phyloP scores from a whole-genome alignment of 352 stramenopile genomes.

The Globisporangium takayamanum region DNA sequence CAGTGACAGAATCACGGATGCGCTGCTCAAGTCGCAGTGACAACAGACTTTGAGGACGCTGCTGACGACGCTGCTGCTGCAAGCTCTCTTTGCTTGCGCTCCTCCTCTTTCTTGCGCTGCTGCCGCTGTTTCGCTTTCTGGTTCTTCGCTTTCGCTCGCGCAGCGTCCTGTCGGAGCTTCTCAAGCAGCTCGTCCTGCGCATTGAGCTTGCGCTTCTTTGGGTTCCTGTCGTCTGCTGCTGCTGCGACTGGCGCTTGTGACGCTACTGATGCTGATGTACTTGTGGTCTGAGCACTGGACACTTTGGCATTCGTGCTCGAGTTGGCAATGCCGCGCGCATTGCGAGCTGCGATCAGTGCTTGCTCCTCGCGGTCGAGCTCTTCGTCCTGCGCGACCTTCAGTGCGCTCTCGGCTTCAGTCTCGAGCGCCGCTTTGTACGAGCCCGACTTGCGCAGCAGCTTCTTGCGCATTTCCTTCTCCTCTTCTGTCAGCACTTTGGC shows the following conservation, averaged over 20 bases:
- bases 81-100: slow-evolving; percentile 19
- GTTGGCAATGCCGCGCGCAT: slow-evolving; percentile 13
- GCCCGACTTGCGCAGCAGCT: slow-evolving; percentile 50
- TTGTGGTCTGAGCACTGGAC: neutral
- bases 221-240: neutral
- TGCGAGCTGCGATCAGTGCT: slow-evolving; percentile 33
- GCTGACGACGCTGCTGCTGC: neutral
- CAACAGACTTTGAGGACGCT: too few species aligned
- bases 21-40: too few species aligned
- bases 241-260: neutral
- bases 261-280: neutral
- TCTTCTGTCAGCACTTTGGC: slow-evolving; percentile 37
- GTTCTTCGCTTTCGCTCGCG: slow-evolving; percentile 68
- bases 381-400: slow-evolving; percentile 21
- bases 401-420: slow-evolving; percentile 23
- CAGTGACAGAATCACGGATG: too few species aligned
- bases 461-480: slow-evolving; percentile 69
- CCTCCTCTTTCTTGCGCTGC: slow-evolving; percentile 70
- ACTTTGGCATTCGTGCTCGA: neutral
- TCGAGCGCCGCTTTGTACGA: slow-evolving; percentile 22
- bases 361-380: slow-evolving; percentile 52
- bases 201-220: slow-evolving; percentile 59
- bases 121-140: slow-evolving; percentile 65
- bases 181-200: slow-evolving; percentile 67
- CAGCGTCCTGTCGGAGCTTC: slow-evolving; percentile 54